Evolutionary conservation across 768 basidiomycete genomes (phyloP), one percentile per base, ranked within the genome.

Genomic region (Suillus sp.): DNA sequence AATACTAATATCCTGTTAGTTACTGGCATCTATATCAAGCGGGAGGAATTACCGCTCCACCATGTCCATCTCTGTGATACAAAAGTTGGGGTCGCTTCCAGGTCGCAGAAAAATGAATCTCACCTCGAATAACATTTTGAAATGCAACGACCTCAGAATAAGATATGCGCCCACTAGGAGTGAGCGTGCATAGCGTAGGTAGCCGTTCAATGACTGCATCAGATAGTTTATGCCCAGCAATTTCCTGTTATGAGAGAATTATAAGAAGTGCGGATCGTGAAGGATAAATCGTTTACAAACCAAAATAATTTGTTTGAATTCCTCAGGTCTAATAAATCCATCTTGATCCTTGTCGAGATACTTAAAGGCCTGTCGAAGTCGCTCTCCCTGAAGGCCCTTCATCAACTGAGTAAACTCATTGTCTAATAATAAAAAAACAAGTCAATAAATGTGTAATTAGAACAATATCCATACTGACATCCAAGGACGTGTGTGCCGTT

Each of bases 371-470:
- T 99, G 97, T 65, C 97, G 91, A 61, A 99, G 81, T 37, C 97
- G 89, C 78, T 99, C 97, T 71, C 96, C 97, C 79, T 98, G 97
- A 62, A 98, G 84, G 48, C 95, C 96, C 78, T 98, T 99, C 94
- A 99, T 97, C 64, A 99, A 80, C 78, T 98, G 96, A 35, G 95
- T 97, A 78, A 99, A 99, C 77, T 99, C 96, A 74, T 92, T 92
- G 79, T 96, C 92, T 95, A 68, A 6, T 11, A 14, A n/a, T n/a
- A 45, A 10, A 53, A 58, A 65, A 43, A 16, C 34, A 14, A 47
- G 30, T 22, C 50, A 54, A 62, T 25, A 11, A 55, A 27, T 35
- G 32, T 50, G 8, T 2, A 37, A 65, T 54, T 32, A 30, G 25
- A 48, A 25, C 51, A 48, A 60, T 40, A 25, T n/a, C 50, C 14